Conservation (phyloP, 1,139 yeast species). For the Scheffersomyces stambukii region DNA sequence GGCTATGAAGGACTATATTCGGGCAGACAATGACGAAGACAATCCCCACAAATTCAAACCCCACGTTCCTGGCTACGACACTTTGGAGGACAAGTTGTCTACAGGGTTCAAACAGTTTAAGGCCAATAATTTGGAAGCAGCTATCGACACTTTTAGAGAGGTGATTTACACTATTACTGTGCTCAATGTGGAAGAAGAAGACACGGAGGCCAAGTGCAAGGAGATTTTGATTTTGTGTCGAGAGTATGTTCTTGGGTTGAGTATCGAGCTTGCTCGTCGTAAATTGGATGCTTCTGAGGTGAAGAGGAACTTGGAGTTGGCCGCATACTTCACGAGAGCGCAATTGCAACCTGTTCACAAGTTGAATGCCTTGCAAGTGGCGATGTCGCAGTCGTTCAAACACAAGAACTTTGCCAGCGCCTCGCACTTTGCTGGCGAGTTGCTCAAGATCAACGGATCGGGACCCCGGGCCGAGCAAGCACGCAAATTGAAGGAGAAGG, state of each 20-base stretch:
- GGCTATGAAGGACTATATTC: conserved; percentile 63
- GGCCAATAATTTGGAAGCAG: conserved; percentile 75
- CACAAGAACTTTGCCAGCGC: conserved; percentile 87
- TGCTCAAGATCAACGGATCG: conserved; percentile 58
- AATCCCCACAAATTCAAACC: conserved; percentile 59
- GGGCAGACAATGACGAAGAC: conserved; percentile 59
- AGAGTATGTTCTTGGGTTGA: conserved; percentile 87
- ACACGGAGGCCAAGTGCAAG: conserved; percentile 71
- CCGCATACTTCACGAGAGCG: conserved; percentile 90
- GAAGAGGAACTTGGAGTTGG: conserved; percentile 87
- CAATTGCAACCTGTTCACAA: conserved; percentile 80
- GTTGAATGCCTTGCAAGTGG: conserved; percentile 86
- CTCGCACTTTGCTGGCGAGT: conserved; percentile 82
- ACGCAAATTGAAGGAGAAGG: conserved; percentile 68
- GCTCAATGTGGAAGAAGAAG: conserved; percentile 65
- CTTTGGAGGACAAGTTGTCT: conserved; percentile 60
- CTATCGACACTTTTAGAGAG: conserved; percentile 73
- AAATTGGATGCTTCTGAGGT: conserved; percentile 63
- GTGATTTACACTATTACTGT: conserved; percentile 75
- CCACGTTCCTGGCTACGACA: conserved; percentile 67
- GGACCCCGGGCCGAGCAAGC: conserved; percentile 93
- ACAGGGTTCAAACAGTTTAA: conserved; percentile 82
- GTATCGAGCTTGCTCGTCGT: conserved; percentile 88
- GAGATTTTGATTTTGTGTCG: conserved; percentile 73
- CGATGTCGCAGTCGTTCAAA: conserved; percentile 89